Conservation (phyloP, 306 rosid genomes). For the Pachyrhizus erosus region DNA sequence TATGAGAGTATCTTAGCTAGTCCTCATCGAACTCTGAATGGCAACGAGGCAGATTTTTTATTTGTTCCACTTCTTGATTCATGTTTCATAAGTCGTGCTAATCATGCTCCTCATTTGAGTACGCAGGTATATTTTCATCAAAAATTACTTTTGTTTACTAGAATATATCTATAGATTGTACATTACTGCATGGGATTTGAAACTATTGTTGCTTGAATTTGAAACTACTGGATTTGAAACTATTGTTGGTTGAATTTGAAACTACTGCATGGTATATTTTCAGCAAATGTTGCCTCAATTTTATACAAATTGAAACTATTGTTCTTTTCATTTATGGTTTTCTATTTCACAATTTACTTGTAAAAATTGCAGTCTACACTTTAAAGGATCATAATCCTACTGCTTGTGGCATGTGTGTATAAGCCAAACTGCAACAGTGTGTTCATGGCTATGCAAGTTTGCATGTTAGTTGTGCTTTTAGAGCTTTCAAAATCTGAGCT, state of each 20-base stretch:
- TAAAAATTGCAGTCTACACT: neutral
- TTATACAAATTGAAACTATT: neutral
- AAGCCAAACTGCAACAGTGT: neutral
- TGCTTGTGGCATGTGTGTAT: conserved; percentile 4
- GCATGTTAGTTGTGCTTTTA: neutral
- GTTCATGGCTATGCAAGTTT: conserved; percentile 17
- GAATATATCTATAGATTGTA: neutral
- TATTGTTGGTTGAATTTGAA: too few relatives aligned
- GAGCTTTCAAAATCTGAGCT: neutral
- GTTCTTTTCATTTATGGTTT: neutral
- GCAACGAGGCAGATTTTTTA: conserved; percentile 92
- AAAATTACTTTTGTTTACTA: neutral
- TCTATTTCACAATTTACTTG: neutral
- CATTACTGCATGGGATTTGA: neutral
- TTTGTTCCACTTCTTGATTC: conserved; percentile 96
- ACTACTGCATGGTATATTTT: too few relatives aligned
- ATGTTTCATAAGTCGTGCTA: conserved; percentile 88
- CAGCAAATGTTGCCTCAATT: too few relatives aligned
- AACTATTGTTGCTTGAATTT: too few relatives aligned
- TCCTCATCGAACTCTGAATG: conserved; percentile 83
- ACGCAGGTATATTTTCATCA: conserved; percentile 56
- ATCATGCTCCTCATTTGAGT: conserved; percentile 91
- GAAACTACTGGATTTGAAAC: too few relatives aligned
- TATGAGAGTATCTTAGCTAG: conserved; percentile 94
- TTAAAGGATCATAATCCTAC: neutral